A percentile compares a stretch with the other conserved stretches of the same genome.
These are phyloP conservation scores for Termitomyces sp. DNA, from an alignment of 768 basidiomycete species.

Conservation along the genomic window DNA sequence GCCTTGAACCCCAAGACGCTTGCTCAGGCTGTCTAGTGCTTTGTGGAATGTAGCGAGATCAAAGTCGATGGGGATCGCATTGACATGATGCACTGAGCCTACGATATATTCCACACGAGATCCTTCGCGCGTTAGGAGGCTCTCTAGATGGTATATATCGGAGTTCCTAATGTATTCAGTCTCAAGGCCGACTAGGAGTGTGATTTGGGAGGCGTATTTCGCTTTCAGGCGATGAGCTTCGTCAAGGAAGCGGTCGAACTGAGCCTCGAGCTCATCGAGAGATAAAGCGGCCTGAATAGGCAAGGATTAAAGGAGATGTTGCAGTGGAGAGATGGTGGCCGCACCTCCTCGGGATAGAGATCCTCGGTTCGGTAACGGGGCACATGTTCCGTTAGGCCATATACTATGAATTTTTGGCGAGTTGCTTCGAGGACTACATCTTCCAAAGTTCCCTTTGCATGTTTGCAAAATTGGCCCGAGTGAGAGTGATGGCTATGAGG, in stretches of 20 bases:
- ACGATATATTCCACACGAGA: constrained; percentile 79
- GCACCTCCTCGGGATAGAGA: no score
- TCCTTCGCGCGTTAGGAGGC: constrained; percentile 41
- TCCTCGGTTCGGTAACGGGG: no score
- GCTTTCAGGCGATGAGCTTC: constrained; percentile 77
- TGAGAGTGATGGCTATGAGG: constrained; percentile 85
- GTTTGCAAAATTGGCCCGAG: constrained; percentile 91
- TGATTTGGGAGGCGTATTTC: no score
- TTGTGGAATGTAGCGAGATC: constrained; percentile 64
- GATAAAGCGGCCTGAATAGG: constrained; percentile 46
- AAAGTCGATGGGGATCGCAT: constrained; percentile 87
- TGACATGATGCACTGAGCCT: constrained; percentile 91
- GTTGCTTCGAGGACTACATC: constrained; percentile 82
- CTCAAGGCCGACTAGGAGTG: no score
- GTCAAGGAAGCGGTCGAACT: constrained; percentile 68
- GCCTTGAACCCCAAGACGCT: neutral
- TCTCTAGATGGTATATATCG: constrained; percentile 57
- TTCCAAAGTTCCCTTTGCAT: constrained; percentile 77
- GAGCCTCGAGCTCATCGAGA: constrained; percentile 43
- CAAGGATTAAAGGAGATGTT: neutral
- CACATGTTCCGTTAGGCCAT: no score
- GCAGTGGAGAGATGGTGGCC: neutral
- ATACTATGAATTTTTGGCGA: constrained; percentile 33
- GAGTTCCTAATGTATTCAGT: constrained; percentile 50
- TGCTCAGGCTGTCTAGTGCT: constrained; percentile 41